phyloP scores from a whole-genome alignment of 495 filamentous ascomycete species.

The Podospora comata region DNA sequence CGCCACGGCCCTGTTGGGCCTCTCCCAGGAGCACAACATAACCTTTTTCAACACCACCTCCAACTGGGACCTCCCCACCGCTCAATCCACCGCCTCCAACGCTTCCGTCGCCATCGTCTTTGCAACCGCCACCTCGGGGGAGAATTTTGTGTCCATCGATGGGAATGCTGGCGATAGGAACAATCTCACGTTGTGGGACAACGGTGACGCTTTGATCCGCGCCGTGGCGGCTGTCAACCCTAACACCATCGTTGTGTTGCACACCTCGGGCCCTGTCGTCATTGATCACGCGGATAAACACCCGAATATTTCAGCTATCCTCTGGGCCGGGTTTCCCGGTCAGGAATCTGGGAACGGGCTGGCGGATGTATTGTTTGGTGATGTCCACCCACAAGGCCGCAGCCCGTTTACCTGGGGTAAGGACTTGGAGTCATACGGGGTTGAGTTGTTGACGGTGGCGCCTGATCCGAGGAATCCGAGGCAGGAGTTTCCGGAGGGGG shows the following conservation, averaged over 20 bases:
- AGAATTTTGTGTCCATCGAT: conserved; percentile 57
- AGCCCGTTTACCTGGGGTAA: conserved; percentile 55
- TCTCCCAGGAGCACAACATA: conserved; percentile 30
- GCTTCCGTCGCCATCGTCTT: conserved; percentile 49
- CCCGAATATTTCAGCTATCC: conserved; percentile 57
- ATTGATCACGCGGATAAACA: conserved; percentile 47
- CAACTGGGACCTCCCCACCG: conserved; percentile 39
- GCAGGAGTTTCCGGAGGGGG: conserved; percentile 46
- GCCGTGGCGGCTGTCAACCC: conserved; percentile 47
- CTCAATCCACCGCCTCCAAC: conserved; percentile 35
- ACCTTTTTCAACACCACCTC: conserved; percentile 29
- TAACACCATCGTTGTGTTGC: conserved; percentile 55
- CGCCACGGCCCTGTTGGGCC: conserved; percentile 51
- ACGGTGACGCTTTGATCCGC: conserved; percentile 50
- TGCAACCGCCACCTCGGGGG: conserved; percentile 52
- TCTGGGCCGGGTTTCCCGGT: conserved; percentile 53
- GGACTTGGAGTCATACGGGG: conserved; percentile 48
- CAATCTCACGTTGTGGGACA: conserved; percentile 48
- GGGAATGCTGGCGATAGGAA: conserved; percentile 55
- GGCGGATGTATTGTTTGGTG: conserved; percentile 50
- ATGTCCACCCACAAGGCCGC: conserved; percentile 49
- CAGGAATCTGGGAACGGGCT: conserved; percentile 56
- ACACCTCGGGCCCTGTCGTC: conserved; percentile 51
- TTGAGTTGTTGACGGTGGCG: conserved; percentile 36
- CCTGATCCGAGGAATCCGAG: conserved; percentile 31